A percentile compares a stretch with the other conserved stretches of the same genome.
These are phyloP conservation scores for Suillus occidentalis DNA, from an alignment of 768 basidiomycete genomes.

Conservation along the genomic window DNA sequence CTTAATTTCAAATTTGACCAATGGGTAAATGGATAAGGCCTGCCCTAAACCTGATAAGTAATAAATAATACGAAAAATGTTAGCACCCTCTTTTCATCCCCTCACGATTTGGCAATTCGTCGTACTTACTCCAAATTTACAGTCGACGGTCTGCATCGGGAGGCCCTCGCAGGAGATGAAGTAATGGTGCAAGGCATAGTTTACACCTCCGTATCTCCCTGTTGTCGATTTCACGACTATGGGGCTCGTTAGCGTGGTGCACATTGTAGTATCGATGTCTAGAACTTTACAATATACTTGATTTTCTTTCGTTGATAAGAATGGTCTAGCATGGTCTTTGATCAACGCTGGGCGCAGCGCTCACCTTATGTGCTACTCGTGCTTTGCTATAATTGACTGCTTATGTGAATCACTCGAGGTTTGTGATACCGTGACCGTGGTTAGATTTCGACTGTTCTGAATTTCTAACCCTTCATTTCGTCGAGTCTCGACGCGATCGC, in stretches of 20 bases:
- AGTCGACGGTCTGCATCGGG: constrained; percentile 43
- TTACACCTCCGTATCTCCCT: constrained; percentile 89
- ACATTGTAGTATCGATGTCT: constrained; percentile 47
- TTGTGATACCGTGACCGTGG: not conserved
- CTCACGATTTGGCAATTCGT: constrained; percentile 48
- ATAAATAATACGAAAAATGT: constrained; percentile 3
- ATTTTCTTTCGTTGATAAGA: not conserved
- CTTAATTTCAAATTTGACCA: not conserved
- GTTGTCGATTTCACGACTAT: constrained; percentile 49
- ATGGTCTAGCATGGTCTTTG: not conserved
- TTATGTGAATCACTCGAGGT: not conserved
- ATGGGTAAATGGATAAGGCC: constrained; percentile 16
- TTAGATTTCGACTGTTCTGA: constrained; percentile 9
- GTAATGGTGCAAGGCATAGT: constrained; percentile 86
- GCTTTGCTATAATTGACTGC: not conserved
- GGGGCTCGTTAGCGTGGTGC: constrained; percentile 86
- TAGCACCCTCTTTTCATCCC: constrained; percentile 30
- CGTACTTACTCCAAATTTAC: constrained; percentile 33
- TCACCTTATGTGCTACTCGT: not conserved
- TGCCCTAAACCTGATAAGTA: constrained; percentile 35
- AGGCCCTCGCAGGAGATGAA: constrained; percentile 90
- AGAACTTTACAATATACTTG: not conserved
- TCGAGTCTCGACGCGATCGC: not conserved
- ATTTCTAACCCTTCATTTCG: not conserved
- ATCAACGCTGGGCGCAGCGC: not conserved